These are phyloP conservation scores for Colletotrichum musicola DNA, from an alignment of 2,329 filamentous ascomycete species.

Conservation along the genomic window DNA sequence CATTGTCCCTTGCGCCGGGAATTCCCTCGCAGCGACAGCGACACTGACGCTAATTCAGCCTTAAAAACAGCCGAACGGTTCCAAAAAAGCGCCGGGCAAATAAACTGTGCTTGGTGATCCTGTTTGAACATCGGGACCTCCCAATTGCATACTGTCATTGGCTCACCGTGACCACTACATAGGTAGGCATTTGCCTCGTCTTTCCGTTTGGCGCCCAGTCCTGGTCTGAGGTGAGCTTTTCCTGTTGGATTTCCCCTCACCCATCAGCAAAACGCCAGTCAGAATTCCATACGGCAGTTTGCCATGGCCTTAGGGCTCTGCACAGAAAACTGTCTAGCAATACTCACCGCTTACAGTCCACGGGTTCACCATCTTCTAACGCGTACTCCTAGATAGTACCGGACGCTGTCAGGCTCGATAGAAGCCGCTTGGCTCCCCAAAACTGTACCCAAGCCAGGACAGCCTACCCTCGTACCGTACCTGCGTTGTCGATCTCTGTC, in stretches of 20 bases:
- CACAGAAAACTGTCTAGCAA: not conserved
- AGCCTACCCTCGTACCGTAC: constrained; percentile 9
- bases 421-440: constrained; percentile 1
- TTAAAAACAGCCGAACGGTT: constrained; percentile 14
- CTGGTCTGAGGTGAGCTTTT: constrained; percentile 29
- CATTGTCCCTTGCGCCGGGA: constrained; percentile 27
- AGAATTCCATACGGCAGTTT: not conserved
- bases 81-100: not conserved
- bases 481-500: constrained; percentile 22
- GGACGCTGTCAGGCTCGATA: not conserved
- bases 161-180: not conserved
- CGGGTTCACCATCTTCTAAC: not conserved
- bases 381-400: not conserved
- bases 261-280: not conserved
- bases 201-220: not conserved
- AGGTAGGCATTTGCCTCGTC: not conserved
- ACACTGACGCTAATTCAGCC: constrained; percentile 30
- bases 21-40: constrained; percentile 26
- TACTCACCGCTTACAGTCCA: not conserved
- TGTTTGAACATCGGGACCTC: not conserved
- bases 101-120: too few species aligned
- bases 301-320: not conserved
- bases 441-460: not conserved
- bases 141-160: constrained; percentile 19
- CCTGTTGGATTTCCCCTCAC: constrained; percentile 19